Conservation (phyloP, 208 protist genomes). For the Acanthamoeba culbertsoni region DNA sequence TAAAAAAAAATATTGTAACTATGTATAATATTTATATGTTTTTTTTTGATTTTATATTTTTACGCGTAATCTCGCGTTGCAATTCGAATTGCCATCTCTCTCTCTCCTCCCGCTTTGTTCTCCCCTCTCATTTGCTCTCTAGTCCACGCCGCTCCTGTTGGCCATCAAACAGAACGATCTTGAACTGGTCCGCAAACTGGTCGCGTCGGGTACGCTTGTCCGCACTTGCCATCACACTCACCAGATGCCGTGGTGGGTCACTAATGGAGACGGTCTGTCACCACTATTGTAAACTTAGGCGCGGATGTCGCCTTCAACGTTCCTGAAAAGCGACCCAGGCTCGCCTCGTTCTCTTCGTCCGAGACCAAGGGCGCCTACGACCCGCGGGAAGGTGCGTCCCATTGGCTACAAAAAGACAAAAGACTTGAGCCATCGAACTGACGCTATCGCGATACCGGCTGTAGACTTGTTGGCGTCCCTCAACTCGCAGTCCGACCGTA, state of each 20-base stretch:
- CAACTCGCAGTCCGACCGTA: background rate
- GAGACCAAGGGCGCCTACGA: background rate
- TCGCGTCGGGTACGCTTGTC: background rate
- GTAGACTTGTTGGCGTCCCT: background rate
- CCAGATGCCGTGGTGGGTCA: background rate
- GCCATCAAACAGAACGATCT: background rate
- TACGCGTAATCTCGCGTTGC: too few species aligned
- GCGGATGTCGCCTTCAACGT: background rate
- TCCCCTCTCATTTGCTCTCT: background rate
- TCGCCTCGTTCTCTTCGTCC: background rate
- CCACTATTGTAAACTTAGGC: too few species aligned
- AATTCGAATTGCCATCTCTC: too few species aligned
- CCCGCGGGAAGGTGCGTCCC: too few species aligned
- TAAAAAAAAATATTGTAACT: too few species aligned
- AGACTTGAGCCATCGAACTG: background rate
- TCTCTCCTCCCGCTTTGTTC: background rate
- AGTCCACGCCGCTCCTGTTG: background rate
- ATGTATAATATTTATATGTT: too few species aligned
- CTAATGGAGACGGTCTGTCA: too few species aligned
- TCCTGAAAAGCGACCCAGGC: background rate
- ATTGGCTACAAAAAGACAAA: too few species aligned
- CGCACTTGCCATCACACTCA: background rate
- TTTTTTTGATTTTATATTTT: too few species aligned
- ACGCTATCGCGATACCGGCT: too few species aligned
- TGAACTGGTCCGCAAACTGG: background rate